Conservation (phyloP, 75 land plant species). For the Adiantum capillusveneris region DNA sequence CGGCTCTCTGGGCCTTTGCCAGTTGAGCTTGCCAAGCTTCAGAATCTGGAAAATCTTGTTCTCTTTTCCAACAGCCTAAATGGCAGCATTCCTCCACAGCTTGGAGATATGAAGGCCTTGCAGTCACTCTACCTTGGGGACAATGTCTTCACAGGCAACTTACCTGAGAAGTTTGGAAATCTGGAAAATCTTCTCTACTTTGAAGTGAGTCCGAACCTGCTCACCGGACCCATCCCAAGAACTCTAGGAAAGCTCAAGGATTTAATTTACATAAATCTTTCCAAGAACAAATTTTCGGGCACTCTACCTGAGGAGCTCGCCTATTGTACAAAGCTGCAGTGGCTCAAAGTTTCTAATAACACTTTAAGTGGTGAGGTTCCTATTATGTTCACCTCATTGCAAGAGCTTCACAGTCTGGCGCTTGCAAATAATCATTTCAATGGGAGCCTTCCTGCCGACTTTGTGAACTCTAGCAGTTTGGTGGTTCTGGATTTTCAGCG, state of each 20-base stretch:
- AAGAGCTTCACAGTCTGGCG: neutral
- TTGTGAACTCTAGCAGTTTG: slow-evolving; percentile 4
- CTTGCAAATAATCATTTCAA: slow-evolving; percentile 8
- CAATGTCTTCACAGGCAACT: slow-evolving; percentile 7
- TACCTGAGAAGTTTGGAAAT: slow-evolving; percentile 13
- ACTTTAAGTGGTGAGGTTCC: slow-evolving; percentile 14
- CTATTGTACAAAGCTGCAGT: slow-evolving; percentile 4
- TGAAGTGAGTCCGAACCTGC: slow-evolving; percentile 5
- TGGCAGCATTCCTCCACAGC: slow-evolving; percentile 36
- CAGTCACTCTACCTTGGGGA: slow-evolving; percentile 18
- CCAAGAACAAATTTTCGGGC: slow-evolving; percentile 26
- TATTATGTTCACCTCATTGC: neutral
- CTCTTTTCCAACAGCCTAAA: slow-evolving; percentile 30
- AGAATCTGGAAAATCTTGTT: slow-evolving; percentile 16
- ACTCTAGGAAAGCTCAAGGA: slow-evolving; percentile 16
- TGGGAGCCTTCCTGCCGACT: slow-evolving; percentile 8
- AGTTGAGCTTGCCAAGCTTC: neutral
- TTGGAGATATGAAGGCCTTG: slow-evolving; percentile 33
- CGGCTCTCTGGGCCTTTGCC: slow-evolving; percentile 18
- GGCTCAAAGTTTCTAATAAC: slow-evolving; percentile 19
- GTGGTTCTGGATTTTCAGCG: slow-evolving; percentile 1
- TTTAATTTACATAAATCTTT: slow-evolving; percentile 12
- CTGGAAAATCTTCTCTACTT: slow-evolving; percentile 8
- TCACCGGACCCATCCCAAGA: slow-evolving; percentile 7
- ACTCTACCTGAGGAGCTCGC: slow-evolving; percentile 5